A percentile compares a stretch with the other conserved stretches of the same genome.
phyloP scores from a whole-genome alignment of 2,329 filamentous ascomycete species.

The Ophiostoma novo-ulmi region DNA sequence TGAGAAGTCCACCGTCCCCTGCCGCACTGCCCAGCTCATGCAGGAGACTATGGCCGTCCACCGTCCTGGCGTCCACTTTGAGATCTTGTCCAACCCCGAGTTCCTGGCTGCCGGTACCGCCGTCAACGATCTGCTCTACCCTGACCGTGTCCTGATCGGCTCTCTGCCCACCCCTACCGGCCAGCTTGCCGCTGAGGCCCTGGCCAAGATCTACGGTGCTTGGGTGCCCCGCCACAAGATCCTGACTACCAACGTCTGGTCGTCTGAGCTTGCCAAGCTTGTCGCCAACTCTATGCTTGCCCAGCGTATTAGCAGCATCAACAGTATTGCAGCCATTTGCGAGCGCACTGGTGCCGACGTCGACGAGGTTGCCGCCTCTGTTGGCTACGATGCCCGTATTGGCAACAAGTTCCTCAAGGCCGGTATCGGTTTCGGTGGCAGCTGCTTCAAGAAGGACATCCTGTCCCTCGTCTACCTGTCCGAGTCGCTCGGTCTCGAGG shows the following conservation, averaged over 20 bases:
- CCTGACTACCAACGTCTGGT: slow-evolving; percentile 68
- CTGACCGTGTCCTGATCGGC: slow-evolving; percentile 71
- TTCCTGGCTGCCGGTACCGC: slow-evolving; percentile 76
- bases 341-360: slow-evolving; percentile 71
- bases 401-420: slow-evolving; percentile 69
- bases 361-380: slow-evolving; percentile 62
- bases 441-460: slow-evolving; percentile 78
- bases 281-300: slow-evolving; percentile 76
- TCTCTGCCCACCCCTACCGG: slow-evolving; percentile 58
- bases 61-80: slow-evolving; percentile 61
- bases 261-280: slow-evolving; percentile 72
- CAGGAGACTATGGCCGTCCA: slow-evolving; percentile 57
- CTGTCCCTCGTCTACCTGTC: slow-evolving; percentile 69
- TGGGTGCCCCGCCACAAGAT: slow-evolving; percentile 67
- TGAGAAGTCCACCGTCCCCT: slow-evolving; percentile 77
- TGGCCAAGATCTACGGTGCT: slow-evolving; percentile 61
- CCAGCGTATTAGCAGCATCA: slow-evolving; percentile 75
- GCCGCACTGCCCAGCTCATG: slow-evolving; percentile 65
- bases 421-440: slow-evolving; percentile 72
- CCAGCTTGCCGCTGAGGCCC: slow-evolving; percentile 55
- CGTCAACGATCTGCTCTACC: slow-evolving; percentile 62
- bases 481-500: slow-evolving; percentile 61
- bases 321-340: slow-evolving; percentile 74
- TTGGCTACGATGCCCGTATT: slow-evolving; percentile 67
- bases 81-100: slow-evolving; percentile 76